These are phyloP conservation scores for Tulasnella sp. DNA, from an alignment of 768 basidiomycete species.

Conservation along the genomic window DNA sequence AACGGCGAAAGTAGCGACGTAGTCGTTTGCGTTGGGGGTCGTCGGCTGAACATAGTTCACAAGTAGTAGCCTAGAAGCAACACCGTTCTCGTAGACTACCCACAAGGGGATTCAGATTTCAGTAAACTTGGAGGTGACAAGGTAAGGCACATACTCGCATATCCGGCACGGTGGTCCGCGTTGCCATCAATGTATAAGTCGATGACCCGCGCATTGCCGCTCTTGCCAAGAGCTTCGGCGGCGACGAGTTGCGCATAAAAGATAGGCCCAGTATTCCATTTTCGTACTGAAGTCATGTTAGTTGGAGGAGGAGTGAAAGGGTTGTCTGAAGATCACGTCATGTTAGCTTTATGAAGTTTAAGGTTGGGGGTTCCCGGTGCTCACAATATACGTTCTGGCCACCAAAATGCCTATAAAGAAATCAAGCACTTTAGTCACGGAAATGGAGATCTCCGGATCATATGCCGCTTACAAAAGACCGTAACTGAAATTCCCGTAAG, in stretches of 20 bases:
- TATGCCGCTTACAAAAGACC: not conserved
- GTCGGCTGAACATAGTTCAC: slow-evolving; percentile 22
- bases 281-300: slow-evolving; percentile 3
- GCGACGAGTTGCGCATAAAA: slow-evolving; percentile 19
- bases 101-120: slow-evolving; percentile 42
- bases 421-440: slow-evolving; percentile 37
- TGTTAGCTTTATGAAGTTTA: not conserved
- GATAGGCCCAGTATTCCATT: slow-evolving; percentile 21
- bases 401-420: slow-evolving; percentile 40
- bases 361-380: slow-evolving; percentile 36
- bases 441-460: slow-evolving; percentile 43
- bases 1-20: slow-evolving; percentile 14
- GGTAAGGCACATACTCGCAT: not conserved
- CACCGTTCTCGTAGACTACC: slow-evolving; percentile 28
- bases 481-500: slow-evolving; percentile 46
- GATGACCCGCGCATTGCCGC: slow-evolving; percentile 10
- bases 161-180: slow-evolving; percentile 1
- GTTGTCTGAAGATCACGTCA: not conserved
- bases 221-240: slow-evolving; percentile 24
- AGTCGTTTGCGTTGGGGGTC: slow-evolving; percentile 16
- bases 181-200: slow-evolving; percentile 16
- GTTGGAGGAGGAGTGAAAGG: slow-evolving; percentile 25
- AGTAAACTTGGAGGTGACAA: slow-evolving; percentile 28
- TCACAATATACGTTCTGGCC: slow-evolving; percentile 38
- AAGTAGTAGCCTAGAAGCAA: slow-evolving; percentile 32